Evolutionary conservation across 352 stramenopile species (phyloP).

Genomic region (Globisporangium spinosum): DNA sequence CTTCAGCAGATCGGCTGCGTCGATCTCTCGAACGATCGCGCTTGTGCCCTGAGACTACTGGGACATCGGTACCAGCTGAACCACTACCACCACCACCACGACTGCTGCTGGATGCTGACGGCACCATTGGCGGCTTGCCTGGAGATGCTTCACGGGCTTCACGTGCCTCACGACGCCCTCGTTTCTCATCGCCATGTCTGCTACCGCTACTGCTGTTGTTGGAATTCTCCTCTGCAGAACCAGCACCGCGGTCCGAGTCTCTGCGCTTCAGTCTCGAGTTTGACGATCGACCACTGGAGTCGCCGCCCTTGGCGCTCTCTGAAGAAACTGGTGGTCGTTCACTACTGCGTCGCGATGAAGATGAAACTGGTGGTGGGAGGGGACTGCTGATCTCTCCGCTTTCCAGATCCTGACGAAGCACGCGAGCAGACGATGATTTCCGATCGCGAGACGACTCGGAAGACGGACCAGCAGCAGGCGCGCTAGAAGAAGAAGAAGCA

Average conservation of each 20-base stretch:
- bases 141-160: conserved; percentile 30
- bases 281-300: conserved; percentile 3
- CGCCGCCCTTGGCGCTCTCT: neutral
- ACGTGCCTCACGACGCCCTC: conserved; percentile 25
- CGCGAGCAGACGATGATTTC: conserved; percentile 14
- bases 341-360: conserved; percentile 13
- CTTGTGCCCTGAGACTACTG: conserved; percentile 21
- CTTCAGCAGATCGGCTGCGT: conserved; percentile 40
- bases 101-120: neutral
- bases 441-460: conserved; percentile 13
- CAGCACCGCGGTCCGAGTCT: conserved; percentile 26
- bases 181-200: conserved; percentile 29
- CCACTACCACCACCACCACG: conserved; percentile 14
- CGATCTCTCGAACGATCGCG: conserved; percentile 28
- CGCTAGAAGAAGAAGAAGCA: neutral
- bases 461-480: conserved; percentile 7
- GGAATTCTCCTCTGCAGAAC: conserved; percentile 3
- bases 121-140: conserved; percentile 13
- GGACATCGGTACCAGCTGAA: conserved; percentile 10
- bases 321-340: conserved; percentile 11
- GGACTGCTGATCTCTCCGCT: conserved; percentile 47
- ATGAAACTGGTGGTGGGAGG: neutral
- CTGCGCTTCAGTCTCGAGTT: conserved; percentile 16
- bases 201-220: conserved; percentile 17
- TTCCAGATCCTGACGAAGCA: conserved; percentile 41